phyloP scores from a whole-genome alignment of 768 basidiomycete genomes.

The Leccinum fibrillosum region DNA sequence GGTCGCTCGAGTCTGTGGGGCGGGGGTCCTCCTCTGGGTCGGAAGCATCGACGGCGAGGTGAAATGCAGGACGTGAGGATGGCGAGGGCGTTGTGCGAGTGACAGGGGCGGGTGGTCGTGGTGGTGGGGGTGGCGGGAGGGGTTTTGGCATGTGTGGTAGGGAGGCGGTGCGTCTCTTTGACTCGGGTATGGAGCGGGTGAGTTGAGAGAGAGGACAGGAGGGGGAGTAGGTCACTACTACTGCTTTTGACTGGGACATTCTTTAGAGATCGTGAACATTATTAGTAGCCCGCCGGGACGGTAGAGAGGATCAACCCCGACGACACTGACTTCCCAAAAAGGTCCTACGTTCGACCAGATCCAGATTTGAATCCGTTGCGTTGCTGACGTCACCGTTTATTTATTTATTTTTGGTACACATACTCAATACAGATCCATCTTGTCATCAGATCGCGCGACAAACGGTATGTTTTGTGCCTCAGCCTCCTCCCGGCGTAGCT shows the following conservation, averaged over 20 bases:
- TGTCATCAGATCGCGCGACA: slow-evolving; percentile 58
- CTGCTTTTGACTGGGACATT: slow-evolving; percentile 4
- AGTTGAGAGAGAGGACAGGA: neutral
- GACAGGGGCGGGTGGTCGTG: neutral
- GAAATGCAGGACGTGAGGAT: slow-evolving; percentile 10
- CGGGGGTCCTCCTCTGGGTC: slow-evolving; percentile 17
- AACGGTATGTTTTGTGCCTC: slow-evolving; percentile 62
- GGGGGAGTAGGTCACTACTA: neutral
- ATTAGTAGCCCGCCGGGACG: neutral
- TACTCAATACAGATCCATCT: slow-evolving; percentile 53
- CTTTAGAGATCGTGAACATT: slow-evolving; percentile 3
- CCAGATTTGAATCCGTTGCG: slow-evolving; percentile 8
- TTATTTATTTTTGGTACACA: neutral
- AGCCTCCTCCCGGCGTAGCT: slow-evolving; percentile 50
- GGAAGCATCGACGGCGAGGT: slow-evolving; percentile 14
- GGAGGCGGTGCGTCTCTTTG: slow-evolving; percentile 35
- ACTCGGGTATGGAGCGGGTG: neutral
- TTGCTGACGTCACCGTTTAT: slow-evolving; percentile 12
- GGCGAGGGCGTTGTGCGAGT: neutral
- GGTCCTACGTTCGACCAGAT: neutral
- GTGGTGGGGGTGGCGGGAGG: slow-evolving; percentile 1
- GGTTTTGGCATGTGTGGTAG: slow-evolving; percentile 36
- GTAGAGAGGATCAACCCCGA: neutral
- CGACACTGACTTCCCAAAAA: slow-evolving; percentile 8
- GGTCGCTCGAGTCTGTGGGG: slow-evolving; percentile 3